These are phyloP conservation scores for Saccharomycopsis crataegensis DNA, from an alignment of 1,139 yeast species.

Conservation along the genomic window DNA sequence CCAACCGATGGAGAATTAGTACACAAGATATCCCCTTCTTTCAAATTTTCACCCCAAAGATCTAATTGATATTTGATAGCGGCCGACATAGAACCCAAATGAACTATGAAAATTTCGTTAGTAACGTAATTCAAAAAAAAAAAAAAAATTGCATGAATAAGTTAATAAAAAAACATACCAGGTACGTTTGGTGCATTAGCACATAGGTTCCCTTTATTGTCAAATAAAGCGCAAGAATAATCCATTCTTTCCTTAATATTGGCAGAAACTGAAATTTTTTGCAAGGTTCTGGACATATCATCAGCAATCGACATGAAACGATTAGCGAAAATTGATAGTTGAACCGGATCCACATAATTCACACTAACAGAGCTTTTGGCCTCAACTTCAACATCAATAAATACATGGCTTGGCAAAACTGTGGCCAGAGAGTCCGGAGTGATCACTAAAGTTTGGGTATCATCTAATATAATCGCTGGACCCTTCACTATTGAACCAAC, in stretches of 20 bases:
- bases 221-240: conserved; percentile 78
- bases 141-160: no score
- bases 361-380: conserved; percentile 27
- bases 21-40: conserved; percentile 67
- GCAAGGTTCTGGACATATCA: conserved; percentile 80
- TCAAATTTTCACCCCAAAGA: conserved; percentile 49
- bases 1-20: conserved; percentile 76
- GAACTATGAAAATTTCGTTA: conserved; percentile 34
- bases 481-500: conserved; percentile 54
- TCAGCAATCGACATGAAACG: conserved; percentile 85
- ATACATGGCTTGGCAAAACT: conserved; percentile 53
- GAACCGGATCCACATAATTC: conserved; percentile 53
- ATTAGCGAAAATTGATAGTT: conserved; percentile 70
- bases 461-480: conserved; percentile 79
- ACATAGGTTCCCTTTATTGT: conserved; percentile 63
- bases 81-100: conserved; percentile 78
- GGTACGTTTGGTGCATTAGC: conserved; percentile 89
- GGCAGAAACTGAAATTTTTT: conserved; percentile 73
- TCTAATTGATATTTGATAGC: conserved; percentile 65
- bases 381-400: conserved; percentile 34
- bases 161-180: no score
- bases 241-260: conserved; percentile 77
- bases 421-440: conserved; percentile 64
- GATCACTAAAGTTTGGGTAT: conserved; percentile 77
- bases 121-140: no score